phyloP scores from a whole-genome alignment of 371 early-diverging fungal species.

The Apophysomyces sp. region DNA sequence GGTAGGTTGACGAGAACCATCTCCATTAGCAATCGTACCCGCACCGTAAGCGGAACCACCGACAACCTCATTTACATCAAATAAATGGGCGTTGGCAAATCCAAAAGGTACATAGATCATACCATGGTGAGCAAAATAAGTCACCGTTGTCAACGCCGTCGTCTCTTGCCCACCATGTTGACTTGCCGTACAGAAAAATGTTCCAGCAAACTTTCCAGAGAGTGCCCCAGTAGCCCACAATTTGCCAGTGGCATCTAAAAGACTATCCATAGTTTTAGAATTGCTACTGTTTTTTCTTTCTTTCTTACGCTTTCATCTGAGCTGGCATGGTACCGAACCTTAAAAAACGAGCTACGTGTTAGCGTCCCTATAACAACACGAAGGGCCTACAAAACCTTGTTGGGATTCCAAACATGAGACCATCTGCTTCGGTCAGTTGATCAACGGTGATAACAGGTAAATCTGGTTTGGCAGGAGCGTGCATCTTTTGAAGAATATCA shows the following conservation, averaged over 20 bases:
- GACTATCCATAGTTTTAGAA: not conserved
- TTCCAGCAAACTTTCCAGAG: constrained; percentile 69
- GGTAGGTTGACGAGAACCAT: constrained; percentile 51
- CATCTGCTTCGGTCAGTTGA: constrained; percentile 71
- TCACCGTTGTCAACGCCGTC: constrained; percentile 66
- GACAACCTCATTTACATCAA: constrained; percentile 52
- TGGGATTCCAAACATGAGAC: constrained; percentile 78
- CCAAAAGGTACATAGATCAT: constrained; percentile 80
- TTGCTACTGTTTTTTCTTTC: not conserved
- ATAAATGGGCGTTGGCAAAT: constrained; percentile 47
- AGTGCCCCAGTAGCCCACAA: constrained; percentile 72
- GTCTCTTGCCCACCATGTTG: constrained; percentile 84
- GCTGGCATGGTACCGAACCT: constrained; percentile 68
- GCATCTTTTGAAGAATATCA: constrained; percentile 71
- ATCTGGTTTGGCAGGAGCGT: constrained; percentile 62
- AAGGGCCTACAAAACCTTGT: constrained; percentile 45
- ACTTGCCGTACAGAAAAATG: constrained; percentile 73
- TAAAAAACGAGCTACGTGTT: too few relatives aligned
- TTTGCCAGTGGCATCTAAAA: constrained; percentile 69
- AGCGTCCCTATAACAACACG: too few relatives aligned
- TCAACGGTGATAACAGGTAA: constrained; percentile 63
- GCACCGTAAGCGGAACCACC: constrained; percentile 81
- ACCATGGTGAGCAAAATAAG: constrained; percentile 82
- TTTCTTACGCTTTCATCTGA: constrained; percentile 67
- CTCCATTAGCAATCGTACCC: constrained; percentile 51